Base-by-base conservation (phyloP, 2,329 filamentous ascomycete genomes). In the Clarireedia hainanense region DNA sequence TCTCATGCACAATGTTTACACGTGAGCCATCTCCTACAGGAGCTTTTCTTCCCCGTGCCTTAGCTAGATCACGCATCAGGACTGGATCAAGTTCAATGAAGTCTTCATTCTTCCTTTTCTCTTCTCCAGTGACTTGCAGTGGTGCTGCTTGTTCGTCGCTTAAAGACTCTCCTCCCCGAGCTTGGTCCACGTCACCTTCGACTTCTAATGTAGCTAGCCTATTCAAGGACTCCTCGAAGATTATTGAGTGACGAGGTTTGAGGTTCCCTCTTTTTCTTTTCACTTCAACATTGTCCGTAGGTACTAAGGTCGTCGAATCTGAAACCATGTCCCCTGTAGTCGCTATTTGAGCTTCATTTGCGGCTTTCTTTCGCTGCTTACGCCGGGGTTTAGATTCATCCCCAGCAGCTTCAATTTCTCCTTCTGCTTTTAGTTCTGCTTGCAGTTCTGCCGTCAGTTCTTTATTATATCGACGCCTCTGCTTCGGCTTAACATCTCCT, bases 1-100 rank as follows among this genome's bases (percentile, higher is more conserved):
- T 62, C 14, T 77, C 71, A 63, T 73, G 75, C 15, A 79, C 73
- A 24, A 85, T 69, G 60, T 85, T 80, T 39, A 84, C 71, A 23
- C 81, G 67, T 17, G 69, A 56, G 55, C 52, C 39, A 26, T 55
- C 52, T 23, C 45, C 52, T 14, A 30, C n/a, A 5, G 5, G 5
- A 27, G 43, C 10, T 2, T 10, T 43, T 20, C 4, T 27, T 6
- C 17, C 14, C n/a, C n/a, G 12, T 20, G 34, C n/a, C 9, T 30
- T 20, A 39, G 23, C 2, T 12, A 54, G 12, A 45, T 20, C 15
- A 12, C 10, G 23, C 10, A 27, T 55, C 17, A 55, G 17, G 7
- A 15, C n/a, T 7, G 6, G 2, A 26, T 30, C 15, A 34, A 50
- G 39, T 5, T 42, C n/a, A n/a, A 49, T 54, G 45, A 49, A 54